Evolutionary conservation across 2,329 filamentous ascomycete genomes (phyloP), one percentile per base, ranked within the genome.

Genomic region (Diplodia seriata): DNA sequence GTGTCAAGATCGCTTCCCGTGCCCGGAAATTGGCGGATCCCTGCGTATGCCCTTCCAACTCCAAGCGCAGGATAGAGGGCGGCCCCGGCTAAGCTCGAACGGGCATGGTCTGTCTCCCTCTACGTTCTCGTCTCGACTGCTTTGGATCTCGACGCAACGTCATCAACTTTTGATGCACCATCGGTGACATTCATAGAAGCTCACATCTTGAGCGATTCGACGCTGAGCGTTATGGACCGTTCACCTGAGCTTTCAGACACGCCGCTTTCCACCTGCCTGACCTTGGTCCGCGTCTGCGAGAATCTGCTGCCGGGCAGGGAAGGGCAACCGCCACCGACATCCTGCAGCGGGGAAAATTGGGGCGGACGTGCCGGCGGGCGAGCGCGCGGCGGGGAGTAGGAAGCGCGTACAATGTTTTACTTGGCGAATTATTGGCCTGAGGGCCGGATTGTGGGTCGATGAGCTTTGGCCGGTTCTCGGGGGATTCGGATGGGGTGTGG

Each of bases 401-500:
- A 82, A 26, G 43, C 12, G 73, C 72, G 26, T 86, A 85, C 69
- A 81, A 84, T 55, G 47, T 70, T 70, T 0, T 72, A 84, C 50
- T 70, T 85, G 9, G 75, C 76, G 1, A 76, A 78, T 3, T 86
- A 84, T 26, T 26, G 83, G 4, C 20, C 2, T 78, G 80, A 12
- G 79, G 76, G 0, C 26, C 26, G 71, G 73, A 2, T 73, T 87
- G 11, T 73, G 74, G 12, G 83, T 86, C 26, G 82, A 84, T 12
- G 85, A 87, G 70, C 75, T 87, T 1, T 87, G 85, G 85, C 78
- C 80, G 0, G 73, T 4, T 78, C 2, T 76, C 78, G 2, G 36
- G 66, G 0, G 75, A 76, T 0, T 66, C 80, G 11, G 72, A 76
- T 20, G 76, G 79, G 6, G 67, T 47, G 26, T 40, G 49, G 33